Percentiles rank a stretch among this genome's conserved stretches.
Evolutionary conservation across 2,329 filamentous ascomycete genomes (phyloP).

Genomic region (Cladophialophora carrionii): DNA sequence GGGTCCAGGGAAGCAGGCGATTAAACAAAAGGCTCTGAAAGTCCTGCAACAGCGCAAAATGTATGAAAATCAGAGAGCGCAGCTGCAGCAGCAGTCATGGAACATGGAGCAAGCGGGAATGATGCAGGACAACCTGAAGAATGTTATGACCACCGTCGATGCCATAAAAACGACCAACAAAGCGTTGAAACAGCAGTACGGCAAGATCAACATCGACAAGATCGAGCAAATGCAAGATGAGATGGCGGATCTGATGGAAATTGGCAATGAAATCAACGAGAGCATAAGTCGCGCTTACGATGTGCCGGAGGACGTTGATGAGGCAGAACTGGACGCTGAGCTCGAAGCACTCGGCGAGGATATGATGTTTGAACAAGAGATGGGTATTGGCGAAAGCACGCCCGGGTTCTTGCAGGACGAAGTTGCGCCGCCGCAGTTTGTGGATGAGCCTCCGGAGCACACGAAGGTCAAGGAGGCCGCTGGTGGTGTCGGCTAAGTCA

Average conservation of each 20-base stretch:
- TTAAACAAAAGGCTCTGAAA: constrained; percentile 93
- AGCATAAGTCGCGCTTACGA: constrained; percentile 89
- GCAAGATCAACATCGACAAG: constrained; percentile 95
- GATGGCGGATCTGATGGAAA: constrained; percentile 94
- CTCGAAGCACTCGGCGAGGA: constrained; percentile 92
- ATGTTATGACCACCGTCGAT: constrained; percentile 97
- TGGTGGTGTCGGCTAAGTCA: constrained; percentile 29
- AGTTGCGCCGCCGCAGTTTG: constrained; percentile 77
- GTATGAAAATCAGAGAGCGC: constrained; percentile 91
- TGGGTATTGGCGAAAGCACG: constrained; percentile 62
- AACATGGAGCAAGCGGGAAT: constrained; percentile 98
- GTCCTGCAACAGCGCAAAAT: constrained; percentile 90
- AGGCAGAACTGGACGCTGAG: constrained; percentile 94
- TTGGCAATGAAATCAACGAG: constrained; percentile 98
- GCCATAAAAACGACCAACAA: constrained; percentile 97
- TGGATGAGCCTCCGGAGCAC: constrained; percentile 82
- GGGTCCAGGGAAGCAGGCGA: constrained; percentile 86
- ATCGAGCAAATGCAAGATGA: constrained; percentile 98
- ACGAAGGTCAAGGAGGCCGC: constrained; percentile 73
- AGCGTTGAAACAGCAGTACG: constrained; percentile 88
- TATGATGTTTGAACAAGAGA: constrained; percentile 76
- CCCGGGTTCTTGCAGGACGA: constrained; percentile 91
- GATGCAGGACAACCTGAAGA: constrained; percentile 98
- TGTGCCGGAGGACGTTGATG: constrained; percentile 94
- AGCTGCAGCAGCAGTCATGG: constrained; percentile 92